Evolutionary conservation across 139 green algal species (phyloP).

Genomic region (Auxenochlorella protothecoides): DNA sequence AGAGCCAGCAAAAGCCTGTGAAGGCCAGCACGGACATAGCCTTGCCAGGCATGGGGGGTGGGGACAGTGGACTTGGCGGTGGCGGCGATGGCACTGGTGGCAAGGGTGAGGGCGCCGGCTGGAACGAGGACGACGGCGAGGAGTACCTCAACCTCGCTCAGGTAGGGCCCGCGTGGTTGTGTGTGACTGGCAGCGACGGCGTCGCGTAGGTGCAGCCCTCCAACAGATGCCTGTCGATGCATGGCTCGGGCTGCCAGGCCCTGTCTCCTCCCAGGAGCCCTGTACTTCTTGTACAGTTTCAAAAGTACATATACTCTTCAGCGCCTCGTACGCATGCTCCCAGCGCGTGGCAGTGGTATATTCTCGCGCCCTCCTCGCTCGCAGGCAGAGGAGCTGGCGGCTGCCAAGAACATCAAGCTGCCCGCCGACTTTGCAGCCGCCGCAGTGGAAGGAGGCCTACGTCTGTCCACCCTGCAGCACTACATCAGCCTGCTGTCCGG

Average conservation of each 20-base stretch:
- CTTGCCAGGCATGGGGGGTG: too few relatives aligned
- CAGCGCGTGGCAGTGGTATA: too few relatives aligned
- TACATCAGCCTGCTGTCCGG: conserved; percentile 27
- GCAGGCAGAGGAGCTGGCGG: conserved; percentile 42
- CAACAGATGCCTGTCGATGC: too few relatives aligned
- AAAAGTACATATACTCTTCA: too few relatives aligned
- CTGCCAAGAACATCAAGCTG: conserved; percentile 35
- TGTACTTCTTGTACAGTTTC: too few relatives aligned
- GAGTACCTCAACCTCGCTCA: conserved; percentile 33
- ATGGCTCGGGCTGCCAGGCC: too few relatives aligned
- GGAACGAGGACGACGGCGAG: conserved; percentile 34
- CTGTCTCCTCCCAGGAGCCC: too few relatives aligned
- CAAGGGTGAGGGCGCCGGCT: conserved; percentile 18
- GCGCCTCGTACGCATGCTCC: too few relatives aligned
- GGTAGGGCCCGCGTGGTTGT: conserved; percentile 8
- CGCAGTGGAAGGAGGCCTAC: conserved; percentile 29
- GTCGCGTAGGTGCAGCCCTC: too few relatives aligned
- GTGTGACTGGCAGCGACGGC: too few relatives aligned
- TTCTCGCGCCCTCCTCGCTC: background rate
- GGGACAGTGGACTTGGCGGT: background rate
- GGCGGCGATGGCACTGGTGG: conserved; percentile 13
- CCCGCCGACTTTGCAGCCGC: conserved; percentile 43
- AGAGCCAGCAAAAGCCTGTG: too few relatives aligned
- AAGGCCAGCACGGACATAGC: too few relatives aligned
- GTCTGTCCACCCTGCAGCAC: conserved; percentile 18